phyloP scores from a whole-genome alignment of 805 yeast genomes.

The Sporopachydermia lactativora region DNA sequence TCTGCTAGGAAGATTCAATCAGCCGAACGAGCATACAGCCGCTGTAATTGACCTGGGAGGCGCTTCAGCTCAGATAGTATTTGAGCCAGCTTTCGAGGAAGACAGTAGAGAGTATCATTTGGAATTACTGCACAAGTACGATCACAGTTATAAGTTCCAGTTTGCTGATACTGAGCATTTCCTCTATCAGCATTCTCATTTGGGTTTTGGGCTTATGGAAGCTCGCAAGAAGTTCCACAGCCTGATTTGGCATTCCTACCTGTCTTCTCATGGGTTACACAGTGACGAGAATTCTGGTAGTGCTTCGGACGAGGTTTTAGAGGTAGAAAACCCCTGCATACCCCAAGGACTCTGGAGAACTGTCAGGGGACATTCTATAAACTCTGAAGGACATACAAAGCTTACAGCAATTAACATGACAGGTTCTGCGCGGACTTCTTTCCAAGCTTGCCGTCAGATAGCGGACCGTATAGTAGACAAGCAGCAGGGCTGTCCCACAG shows the following conservation, averaged over 20 bases:
- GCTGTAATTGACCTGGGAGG: conserved; percentile 1
- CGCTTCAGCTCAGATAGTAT: conserved; percentile 1
- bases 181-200: neutral
- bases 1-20: conserved; percentile 37
- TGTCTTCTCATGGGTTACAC: neutral
- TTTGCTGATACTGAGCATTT: neutral
- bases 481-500: neutral
- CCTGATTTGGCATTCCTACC: neutral
- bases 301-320: neutral
- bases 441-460: neutral
- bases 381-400: neutral
- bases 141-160: conserved; percentile 3
- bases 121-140: neutral
- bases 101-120: neutral
- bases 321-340: conserved; percentile 1
- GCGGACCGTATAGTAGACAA: neutral
- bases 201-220: neutral
- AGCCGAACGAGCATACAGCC: neutral
- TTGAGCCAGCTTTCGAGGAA: neutral
- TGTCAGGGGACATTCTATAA: neutral
- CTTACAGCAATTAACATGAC: neutral
- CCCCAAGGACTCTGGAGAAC: neutral
- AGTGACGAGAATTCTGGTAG: neutral
- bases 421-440: neutral
- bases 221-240: neutral